phyloP scores from a whole-genome alignment of 2,329 filamentous ascomycete species.

The Cordyceps cateniannulata region DNA sequence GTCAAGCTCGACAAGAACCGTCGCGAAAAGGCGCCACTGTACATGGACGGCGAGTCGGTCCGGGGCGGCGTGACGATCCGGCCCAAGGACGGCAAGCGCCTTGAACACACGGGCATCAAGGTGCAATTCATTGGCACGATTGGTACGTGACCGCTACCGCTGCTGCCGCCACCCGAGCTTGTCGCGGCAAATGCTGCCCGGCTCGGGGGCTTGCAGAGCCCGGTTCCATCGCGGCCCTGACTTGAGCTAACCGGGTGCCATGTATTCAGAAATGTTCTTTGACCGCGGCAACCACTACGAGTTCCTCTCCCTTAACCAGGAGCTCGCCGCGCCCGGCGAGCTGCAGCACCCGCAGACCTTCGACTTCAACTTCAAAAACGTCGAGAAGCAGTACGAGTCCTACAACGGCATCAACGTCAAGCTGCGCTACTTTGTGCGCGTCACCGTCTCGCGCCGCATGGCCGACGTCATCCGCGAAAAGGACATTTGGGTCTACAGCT shows the following conservation, averaged over 20 bases:
- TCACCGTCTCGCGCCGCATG: slow-evolving; percentile 95
- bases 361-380: slow-evolving; percentile 99
- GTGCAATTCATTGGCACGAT: slow-evolving; percentile 99
- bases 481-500: slow-evolving; percentile 99
- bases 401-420: slow-evolving; percentile 99
- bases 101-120: slow-evolving; percentile 98
- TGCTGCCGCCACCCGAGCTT: not conserved
- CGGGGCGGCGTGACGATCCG: slow-evolving; percentile 92
- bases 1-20: slow-evolving; percentile 98
- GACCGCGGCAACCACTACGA: slow-evolving; percentile 99
- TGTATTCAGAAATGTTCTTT: slow-evolving; percentile 90
- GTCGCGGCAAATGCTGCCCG: not conserved
- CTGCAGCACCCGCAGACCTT: slow-evolving; percentile 98
- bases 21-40: slow-evolving; percentile 92
- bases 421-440: slow-evolving; percentile 94
- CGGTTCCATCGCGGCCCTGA: not conserved
- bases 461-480: slow-evolving; percentile 97
- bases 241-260: not conserved
- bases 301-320: slow-evolving; percentile 94
- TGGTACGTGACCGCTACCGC: slow-evolving; percentile 49
- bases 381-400: slow-evolving; percentile 99
- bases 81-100: slow-evolving; percentile 94
- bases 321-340: slow-evolving; percentile 93
- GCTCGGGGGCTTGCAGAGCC: not conserved
- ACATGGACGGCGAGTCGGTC: slow-evolving; percentile 97